Evolutionary conservation across 1,284 basidiomycete genomes (phyloP), one percentile per base, ranked within the genome.

Genomic region (Rhodotorula sp.): DNA sequence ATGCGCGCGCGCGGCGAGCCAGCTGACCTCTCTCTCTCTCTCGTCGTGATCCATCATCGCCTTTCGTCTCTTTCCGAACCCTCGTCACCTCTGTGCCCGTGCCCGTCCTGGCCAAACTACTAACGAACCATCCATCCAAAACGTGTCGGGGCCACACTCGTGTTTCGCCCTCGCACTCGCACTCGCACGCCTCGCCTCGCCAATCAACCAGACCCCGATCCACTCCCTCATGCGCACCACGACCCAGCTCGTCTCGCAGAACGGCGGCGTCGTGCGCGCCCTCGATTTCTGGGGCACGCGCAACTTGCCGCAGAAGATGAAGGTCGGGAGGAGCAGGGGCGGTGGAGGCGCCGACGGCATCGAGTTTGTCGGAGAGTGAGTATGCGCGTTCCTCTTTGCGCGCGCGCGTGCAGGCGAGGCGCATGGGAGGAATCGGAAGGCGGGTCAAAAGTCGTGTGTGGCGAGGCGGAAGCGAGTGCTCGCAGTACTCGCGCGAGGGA

Each of bases 261-360:
- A 74, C 53, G 73, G 75, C 49, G 77, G 77, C n/a, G 74, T 76
- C 39, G 75, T 78, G 2, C 67, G 77, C 19, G 64, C 62, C 17
- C 48, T 78, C 49, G 74, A 78, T 56, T 73, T 75, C 66, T 72
- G 74, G 68, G 76, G 76, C 9, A 71, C 66, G 36, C 60, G 75
- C 13, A 73, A 73, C 59, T 59, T 76, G 39, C 72, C 76, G 39
- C 64, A 68, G 29, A 58, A 62, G 15, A 75, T 77, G 59, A 70
- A 68, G 63, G 52, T 70, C 32, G 68, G 68, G n/a, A 70, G 66
- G 46, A 27, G 68, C 22, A 22, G 68, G 1, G 68, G 75, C 56
- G 67, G 65, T n/a, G 57, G 61, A 48, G 66, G 67, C 39, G 68
- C 57, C 2, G 46, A 67, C 19, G 67, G 59, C 15, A 67, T 65